Base-by-base conservation (phyloP, 768 basidiomycete genomes). In the Paxillus involutus region DNA sequence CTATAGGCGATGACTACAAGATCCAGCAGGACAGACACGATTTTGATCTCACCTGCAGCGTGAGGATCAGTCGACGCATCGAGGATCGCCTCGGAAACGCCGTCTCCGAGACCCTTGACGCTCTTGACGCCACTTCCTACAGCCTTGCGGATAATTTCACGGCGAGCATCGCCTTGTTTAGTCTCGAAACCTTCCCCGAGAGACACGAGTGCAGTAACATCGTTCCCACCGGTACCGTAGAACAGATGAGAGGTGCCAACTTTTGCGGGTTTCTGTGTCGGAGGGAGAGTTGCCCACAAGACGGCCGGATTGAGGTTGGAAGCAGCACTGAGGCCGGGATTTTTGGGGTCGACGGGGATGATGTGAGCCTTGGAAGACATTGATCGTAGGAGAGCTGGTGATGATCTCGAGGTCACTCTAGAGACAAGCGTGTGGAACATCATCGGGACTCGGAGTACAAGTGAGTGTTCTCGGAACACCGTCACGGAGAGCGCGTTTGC, bases 121-220 rank as follows among this genome's bases (percentile, higher is more conserved):
- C 82, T 80, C 71, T 88, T 89, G 41, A 92, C 82, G 6, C 84
- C 88, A 47, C 77, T 81, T 10, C 86, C 91, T 13, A 92, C 79
- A 10, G 88, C 80, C 61, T 81, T 84, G 61, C 91, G 77, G 32
- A 92, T 76, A 4, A 83, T 57, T 66, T 93, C 91, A n/a, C 85
- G 74, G 63, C 75, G 80, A 35, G 76, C 67, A 24, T 74, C 70
- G 1, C 63, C 75, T 6, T 68, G 73, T 60, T 82, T 83, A 36
- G 60, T 57, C 4, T 71, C 65, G 62, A 81, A 87, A 2, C 70
- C 77, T 0, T 82, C 81, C 0, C 85, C 85, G 8, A 87, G 73
- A 33, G 84, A 83, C 9, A 82, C 77, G 14, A 88, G 66, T 0
- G 82, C 76, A 1, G 84, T 80, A 42, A 84, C 69, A 11, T 70